A percentile compares a stretch with the other conserved stretches of the same genome.
Conservation (phyloP, 768 basidiomycete species). For the Multifurca ochricompacta region DNA sequence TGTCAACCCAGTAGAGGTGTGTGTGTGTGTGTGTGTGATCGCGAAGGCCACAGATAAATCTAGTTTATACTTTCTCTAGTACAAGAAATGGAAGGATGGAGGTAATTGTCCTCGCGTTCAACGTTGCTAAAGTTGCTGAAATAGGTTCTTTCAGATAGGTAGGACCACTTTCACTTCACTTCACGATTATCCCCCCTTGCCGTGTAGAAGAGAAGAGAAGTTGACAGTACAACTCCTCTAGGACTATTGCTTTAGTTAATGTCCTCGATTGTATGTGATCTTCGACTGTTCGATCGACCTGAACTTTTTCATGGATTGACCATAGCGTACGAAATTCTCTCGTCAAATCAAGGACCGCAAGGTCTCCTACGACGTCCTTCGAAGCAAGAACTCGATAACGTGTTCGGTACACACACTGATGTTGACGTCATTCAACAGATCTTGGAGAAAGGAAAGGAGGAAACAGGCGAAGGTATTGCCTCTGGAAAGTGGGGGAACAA, state of each 20-base stretch:
- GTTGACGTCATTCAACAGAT: conserved; percentile 52
- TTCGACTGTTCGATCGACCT: not conserved
- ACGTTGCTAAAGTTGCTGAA: conserved; percentile 20
- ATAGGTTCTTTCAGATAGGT: conserved; percentile 50
- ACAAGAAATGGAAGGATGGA: conserved; percentile 72
- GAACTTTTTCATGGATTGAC: not conserved
- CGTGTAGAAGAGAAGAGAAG: too few relatives aligned
- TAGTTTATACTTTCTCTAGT: conserved; percentile 36
- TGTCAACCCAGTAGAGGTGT: conserved; percentile 57
- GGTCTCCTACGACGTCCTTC: conserved; percentile 69
- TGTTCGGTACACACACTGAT: conserved; percentile 60
- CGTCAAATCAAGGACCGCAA: conserved; percentile 66
- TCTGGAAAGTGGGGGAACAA: conserved; percentile 23
- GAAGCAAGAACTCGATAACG: conserved; percentile 75
- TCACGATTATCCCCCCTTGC: conserved; percentile 46
- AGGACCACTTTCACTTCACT: conserved; percentile 33
- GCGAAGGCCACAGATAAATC: not conserved
- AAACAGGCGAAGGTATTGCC: conserved; percentile 42
- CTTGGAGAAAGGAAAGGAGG: conserved; percentile 55
- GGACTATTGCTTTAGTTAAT: conserved; percentile 60
- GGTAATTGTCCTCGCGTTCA: conserved; percentile 39
- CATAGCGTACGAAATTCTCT: conserved; percentile 64
- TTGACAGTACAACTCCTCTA: conserved; percentile 24
- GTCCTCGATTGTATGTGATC: conserved; percentile 70
- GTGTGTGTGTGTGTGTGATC: conserved; percentile 41